These are phyloP conservation scores for Trichoderma sp. DNA, from an alignment of 2,329 filamentous ascomycete species.

Conservation along the genomic window DNA sequence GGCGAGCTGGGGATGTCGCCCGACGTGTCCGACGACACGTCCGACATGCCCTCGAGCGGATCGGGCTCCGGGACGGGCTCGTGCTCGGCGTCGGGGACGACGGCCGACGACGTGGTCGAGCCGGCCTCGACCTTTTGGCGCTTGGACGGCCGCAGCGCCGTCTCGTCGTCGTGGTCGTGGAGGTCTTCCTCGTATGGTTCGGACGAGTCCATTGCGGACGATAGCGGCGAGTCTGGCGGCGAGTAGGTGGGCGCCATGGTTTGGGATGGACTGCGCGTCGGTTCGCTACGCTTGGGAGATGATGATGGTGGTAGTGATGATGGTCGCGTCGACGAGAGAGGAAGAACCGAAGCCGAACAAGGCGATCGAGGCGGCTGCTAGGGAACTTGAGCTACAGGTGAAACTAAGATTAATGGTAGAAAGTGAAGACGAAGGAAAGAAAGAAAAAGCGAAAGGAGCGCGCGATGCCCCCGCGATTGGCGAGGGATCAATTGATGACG, in stretches of 20 bases:
- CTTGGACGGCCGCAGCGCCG: slow-evolving; percentile 49
- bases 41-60: slow-evolving; percentile 61
- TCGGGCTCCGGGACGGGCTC: slow-evolving; percentile 54
- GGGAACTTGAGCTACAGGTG: neutral
- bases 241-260: slow-evolving; percentile 44
- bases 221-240: slow-evolving; percentile 51
- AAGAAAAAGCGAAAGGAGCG: slow-evolving; percentile 4
- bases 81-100: slow-evolving; percentile 47
- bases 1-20: slow-evolving; percentile 78
- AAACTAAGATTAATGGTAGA: no score
- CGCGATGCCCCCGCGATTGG: slow-evolving; percentile 13
- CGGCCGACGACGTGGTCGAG: slow-evolving; percentile 51
- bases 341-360: no score
- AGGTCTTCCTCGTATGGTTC: slow-evolving; percentile 54
- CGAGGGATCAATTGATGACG: slow-evolving; percentile 15
- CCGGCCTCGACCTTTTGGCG: slow-evolving; percentile 50
- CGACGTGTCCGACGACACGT: slow-evolving; percentile 88
- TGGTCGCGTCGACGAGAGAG: slow-evolving; percentile 10
- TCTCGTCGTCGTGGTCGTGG: slow-evolving; percentile 41
- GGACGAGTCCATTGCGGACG: slow-evolving; percentile 48
- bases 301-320: neutral
- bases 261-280: slow-evolving; percentile 29
- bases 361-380: no score
- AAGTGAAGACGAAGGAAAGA: neutral
- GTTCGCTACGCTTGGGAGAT: neutral